Evolutionary conservation across 345 rosid genomes (phyloP), one percentile per base, ranked within the genome.

Genomic region (Tarenaya hassleriana): DNA sequence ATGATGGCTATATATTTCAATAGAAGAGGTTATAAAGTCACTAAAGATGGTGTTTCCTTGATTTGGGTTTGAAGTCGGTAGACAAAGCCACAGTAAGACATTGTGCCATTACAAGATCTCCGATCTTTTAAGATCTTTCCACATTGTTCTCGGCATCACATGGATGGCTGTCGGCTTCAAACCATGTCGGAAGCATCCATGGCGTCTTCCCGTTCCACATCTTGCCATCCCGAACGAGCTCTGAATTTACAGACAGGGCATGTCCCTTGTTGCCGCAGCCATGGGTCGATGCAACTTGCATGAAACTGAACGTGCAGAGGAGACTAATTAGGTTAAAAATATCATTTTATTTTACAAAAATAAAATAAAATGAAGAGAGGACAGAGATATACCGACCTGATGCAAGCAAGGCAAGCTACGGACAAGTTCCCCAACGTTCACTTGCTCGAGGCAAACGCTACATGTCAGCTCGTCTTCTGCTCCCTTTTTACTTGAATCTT

Each of bases 401-500:
- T 86, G 95, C 79, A 82, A 69, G 61, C 91, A 82, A 7, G 88
- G 91, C 64, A 86, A 57, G 51, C 74, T 83, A 21, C 95, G 86
- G 48, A 83, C 71, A 12, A 77, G 18, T 67, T 80, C 95, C 34
- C 88, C 95, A 8, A 34, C 54, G 7, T 41, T 69, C 53, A 78
- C 95, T 78, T 86, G 91, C 71, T 86, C 95, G 56, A 82, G 74
- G 79, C 90, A 86, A 69, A 82, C 88, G 60, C 75, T 78, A 61
- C 95, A 82, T 51, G 91, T 80, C 56, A 86, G 67, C 60, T 78
- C 91, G 43, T 82, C 87, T 5, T 80, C 88, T 11, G 80, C 67
- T 48, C 63, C 70, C 57, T 76, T 76, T 63, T 38, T 41, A 68
- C 58, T 71, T 39, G 74, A 44, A 45, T 80, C 88, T 64, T 69